Base-by-base conservation (phyloP, 768 basidiomycete genomes). In the Sporobolomyces pararoseus region DNA sequence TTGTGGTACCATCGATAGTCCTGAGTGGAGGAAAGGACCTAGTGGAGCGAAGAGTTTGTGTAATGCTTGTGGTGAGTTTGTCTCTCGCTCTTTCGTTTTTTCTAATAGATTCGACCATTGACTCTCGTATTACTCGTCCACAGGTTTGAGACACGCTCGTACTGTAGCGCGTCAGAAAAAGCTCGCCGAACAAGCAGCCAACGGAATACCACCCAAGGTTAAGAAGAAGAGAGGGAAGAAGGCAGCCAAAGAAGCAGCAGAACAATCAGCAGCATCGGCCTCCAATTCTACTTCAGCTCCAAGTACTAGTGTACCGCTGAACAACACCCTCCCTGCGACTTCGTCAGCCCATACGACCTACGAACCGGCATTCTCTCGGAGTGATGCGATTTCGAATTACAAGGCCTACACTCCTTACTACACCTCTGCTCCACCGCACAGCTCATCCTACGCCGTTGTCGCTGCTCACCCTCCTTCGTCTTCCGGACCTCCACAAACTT, bases 21-120 rank as follows among this genome's bases (percentile, higher is more conserved):
- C 72, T 23, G 76, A 77, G 59, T 77, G 76, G 76, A 35, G 76
- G 44, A 75, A 74, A 59, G 72, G 72, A 2, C 72, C 72, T 23
- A 66, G 62, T 19, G 72, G 72, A 27, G 37, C 61, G 16, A 73
- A 73, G 58, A 63, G 60, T 32, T 57, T 73, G 2, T 73, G 72
- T 58, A 73, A 73, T 37, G 72, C 72, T 29, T 73, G 72, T 50
- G 72, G 72, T 73, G 16, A 9, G 72, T 67, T 29, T 42, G 0
- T 13, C 35, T 23, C 32, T 10, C 16, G 4, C 39, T 19, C 61
- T 61, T 32, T 7, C 4, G 19, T 17, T 37, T 46, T 16, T 47
- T 35, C 25, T n/a, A 10, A 5, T 0, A 4, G n/a, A n/a, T n/a
- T n/a, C n/a, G n/a, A n/a, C n/a, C n/a, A n/a, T n/a, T 12, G 13